Evolutionary conservation across 2,329 filamentous ascomycete species (phyloP).

Genomic region (Didymella sp.): DNA sequence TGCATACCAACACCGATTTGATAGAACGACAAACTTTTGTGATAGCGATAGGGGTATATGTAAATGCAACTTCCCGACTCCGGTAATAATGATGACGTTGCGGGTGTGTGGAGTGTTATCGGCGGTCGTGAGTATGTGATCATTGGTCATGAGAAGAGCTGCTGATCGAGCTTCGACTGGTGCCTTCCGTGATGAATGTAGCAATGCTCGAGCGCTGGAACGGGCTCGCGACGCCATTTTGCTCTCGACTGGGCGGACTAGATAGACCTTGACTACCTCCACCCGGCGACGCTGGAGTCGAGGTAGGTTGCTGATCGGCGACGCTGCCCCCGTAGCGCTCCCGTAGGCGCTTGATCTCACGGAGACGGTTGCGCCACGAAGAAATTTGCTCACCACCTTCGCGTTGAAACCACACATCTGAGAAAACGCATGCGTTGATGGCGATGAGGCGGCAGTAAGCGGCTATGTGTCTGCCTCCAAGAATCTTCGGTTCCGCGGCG

Average conservation of each 20-base stretch:
- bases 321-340: slow-evolving; percentile 58
- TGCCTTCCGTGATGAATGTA: slow-evolving; percentile 48
- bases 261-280: slow-evolving; percentile 28
- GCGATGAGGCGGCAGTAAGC: slow-evolving; percentile 87
- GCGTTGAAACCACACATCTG: slow-evolving; percentile 82
- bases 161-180: slow-evolving; percentile 47
- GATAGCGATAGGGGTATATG: slow-evolving; percentile 18
- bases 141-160: slow-evolving; percentile 42
- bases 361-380: slow-evolving; percentile 85
- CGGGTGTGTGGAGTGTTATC: slow-evolving; percentile 1
- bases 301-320: slow-evolving; percentile 19
- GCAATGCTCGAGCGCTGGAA: slow-evolving; percentile 48
- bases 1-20: slow-evolving; percentile 3
- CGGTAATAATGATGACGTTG: slow-evolving; percentile 6
- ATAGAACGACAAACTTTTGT: slow-evolving; percentile 18
- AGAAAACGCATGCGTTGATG: slow-evolving; percentile 93
- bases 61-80: slow-evolving; percentile 12
- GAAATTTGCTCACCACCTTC: slow-evolving; percentile 83
- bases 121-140: slow-evolving; percentile 40
- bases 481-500: slow-evolving; percentile 85
- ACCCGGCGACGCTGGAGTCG: slow-evolving; percentile 34
- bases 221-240: slow-evolving; percentile 33
- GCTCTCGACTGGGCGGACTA: slow-evolving; percentile 39
- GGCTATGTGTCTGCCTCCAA: slow-evolving; percentile 81
- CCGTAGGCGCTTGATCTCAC: slow-evolving; percentile 82